Conservation (phyloP, 345 rosid genomes). For the Corchorus olitorius region DNA sequence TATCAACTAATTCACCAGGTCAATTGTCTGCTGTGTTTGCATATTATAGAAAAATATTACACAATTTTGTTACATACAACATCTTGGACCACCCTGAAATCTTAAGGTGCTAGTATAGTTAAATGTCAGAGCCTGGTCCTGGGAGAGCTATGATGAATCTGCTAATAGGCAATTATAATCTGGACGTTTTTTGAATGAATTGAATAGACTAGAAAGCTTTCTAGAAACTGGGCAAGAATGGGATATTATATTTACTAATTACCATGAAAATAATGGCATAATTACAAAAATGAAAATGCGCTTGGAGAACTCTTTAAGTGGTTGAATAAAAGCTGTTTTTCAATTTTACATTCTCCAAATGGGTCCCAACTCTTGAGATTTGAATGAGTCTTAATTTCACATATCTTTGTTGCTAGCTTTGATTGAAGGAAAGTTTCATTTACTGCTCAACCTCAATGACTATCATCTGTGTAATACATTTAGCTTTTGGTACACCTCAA, state of each 20-base stretch:
- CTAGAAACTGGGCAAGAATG: not conserved
- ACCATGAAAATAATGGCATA: constrained; percentile 4
- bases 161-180: not conserved
- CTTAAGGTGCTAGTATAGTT: constrained; percentile 1
- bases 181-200: not conserved
- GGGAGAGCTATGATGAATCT: not conserved
- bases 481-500: not conserved
- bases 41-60: constrained; percentile 6
- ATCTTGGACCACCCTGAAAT: not conserved
- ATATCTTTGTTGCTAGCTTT: not conserved
- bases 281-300: not conserved
- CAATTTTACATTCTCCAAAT: not conserved
- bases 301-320: not conserved
- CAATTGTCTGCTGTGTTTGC: not conserved
- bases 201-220: constrained; percentile 8
- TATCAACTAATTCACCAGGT: constrained; percentile 99
- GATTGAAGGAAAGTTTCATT: not conserved
- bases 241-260: not conserved
- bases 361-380: not conserved
- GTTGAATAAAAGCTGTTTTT: constrained; percentile 9
- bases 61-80: not conserved
- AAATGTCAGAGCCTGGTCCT: not conserved
- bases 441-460: not conserved
- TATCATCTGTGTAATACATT: not conserved
- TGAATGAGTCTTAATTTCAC: not conserved